A percentile compares a stretch with the other conserved stretches of the same genome.
These are phyloP conservation scores for Pichia ethanolica DNA, from an alignment of 805 yeast species.

Conservation along the genomic window DNA sequence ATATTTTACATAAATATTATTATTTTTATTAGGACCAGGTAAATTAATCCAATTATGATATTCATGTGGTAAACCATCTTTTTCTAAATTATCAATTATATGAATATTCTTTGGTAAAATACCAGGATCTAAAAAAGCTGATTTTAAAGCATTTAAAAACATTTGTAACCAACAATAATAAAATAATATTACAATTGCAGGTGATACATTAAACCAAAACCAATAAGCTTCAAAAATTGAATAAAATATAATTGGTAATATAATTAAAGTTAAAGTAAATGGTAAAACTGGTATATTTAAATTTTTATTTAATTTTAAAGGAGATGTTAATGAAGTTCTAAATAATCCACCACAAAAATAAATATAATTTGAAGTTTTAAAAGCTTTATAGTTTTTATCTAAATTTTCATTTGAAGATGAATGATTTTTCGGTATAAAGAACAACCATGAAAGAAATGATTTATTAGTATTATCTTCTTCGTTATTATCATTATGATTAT, in stretches of 20 bases:
- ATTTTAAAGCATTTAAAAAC: constrained; percentile 41
- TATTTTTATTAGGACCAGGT: constrained; percentile 33
- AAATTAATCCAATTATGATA: constrained; percentile 43
- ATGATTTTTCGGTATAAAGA: background rate
- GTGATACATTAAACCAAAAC: constrained; percentile 50
- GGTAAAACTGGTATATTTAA: constrained; percentile 6
- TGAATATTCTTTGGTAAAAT: constrained; percentile 61
- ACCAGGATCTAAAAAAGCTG: constrained; percentile 65
- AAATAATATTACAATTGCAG: constrained; percentile 49
- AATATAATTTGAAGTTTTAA: constrained; percentile 33
- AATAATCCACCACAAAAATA: constrained; percentile 64
- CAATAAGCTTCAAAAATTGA: constrained; percentile 44
- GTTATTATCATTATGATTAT: too few relatives aligned
- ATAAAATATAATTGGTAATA: constrained; percentile 42
- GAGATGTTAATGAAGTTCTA: constrained; percentile 24
- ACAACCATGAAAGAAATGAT: background rate
- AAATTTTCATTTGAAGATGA: background rate
- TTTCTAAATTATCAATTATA: constrained; percentile 32
- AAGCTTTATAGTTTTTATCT: constrained; percentile 36
- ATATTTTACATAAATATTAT: constrained; percentile 30
- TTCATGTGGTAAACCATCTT: constrained; percentile 44
- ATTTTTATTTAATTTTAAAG: background rate
- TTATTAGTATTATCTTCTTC: too few relatives aligned
- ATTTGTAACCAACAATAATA: constrained; percentile 50
- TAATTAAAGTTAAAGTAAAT: constrained; percentile 3